Evolutionary conservation across 176 grass and related monocot genomes (phyloP).

Genomic region (Raddia distichophylla): DNA sequence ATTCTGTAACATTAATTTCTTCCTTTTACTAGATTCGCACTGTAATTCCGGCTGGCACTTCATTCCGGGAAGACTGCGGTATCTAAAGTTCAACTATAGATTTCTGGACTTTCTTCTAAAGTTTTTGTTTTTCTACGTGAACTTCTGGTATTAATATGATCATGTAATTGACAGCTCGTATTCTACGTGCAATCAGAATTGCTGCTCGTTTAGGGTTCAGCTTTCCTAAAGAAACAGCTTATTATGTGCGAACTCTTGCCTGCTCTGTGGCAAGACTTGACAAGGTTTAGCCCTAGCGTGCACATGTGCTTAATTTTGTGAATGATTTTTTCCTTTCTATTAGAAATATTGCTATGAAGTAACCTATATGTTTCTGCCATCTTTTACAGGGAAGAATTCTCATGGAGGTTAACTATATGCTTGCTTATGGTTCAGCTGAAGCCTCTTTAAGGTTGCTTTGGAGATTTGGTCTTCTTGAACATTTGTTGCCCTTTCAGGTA

Average conservation of each 20-base stretch:
- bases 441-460: conserved; percentile 95
- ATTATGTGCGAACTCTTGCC: conserved; percentile 87
- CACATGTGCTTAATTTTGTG: conserved; percentile 18
- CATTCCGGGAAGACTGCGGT: conserved; percentile 90
- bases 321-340: conserved; percentile 20
- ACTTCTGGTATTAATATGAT: conserved; percentile 43
- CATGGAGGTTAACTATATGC: conserved; percentile 98
- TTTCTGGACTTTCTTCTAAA: conserved; percentile 9
- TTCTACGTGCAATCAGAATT: conserved; percentile 99
- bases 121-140: conserved; percentile 30
- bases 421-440: conserved; percentile 97
- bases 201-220: conserved; percentile 89
- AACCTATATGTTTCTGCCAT: conserved; percentile 30
- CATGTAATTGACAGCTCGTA: conserved; percentile 84
- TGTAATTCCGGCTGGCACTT: conserved; percentile 78
- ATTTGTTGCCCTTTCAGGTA: conserved; percentile 93
- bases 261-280: conserved; percentile 77
- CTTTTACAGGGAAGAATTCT: conserved; percentile 77
- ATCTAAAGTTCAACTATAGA: conserved; percentile 16
- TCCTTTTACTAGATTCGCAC: conserved; percentile 68
- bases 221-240: conserved; percentile 95
- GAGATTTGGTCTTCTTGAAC: conserved; percentile 92
- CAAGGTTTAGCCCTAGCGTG: conserved; percentile 58
- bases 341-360: neutral
- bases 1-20: neutral